A percentile compares a stretch with the other conserved stretches of the same genome.
Conservation (phyloP, 805 yeast genomes). For the Naumovozyma castellii region DNA sequence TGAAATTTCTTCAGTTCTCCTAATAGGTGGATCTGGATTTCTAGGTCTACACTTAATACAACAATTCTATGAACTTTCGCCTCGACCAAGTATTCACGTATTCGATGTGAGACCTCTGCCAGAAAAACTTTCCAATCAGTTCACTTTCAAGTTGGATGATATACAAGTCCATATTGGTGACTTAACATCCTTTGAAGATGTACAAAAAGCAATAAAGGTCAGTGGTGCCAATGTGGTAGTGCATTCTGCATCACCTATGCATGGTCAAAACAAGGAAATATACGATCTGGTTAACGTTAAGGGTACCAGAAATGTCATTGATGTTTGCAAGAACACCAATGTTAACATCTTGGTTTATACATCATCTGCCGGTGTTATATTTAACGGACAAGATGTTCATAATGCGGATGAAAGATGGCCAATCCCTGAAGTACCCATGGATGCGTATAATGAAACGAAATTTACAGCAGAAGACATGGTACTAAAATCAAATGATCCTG, state of each 20-base stretch:
- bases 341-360: conserved; percentile 77
- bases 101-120: conserved; percentile 90
- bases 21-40: conserved; percentile 95
- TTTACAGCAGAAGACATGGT: conserved; percentile 84
- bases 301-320: conserved; percentile 72
- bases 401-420: conserved; percentile 96
- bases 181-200: conserved; percentile 63
- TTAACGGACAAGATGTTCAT: conserved; percentile 84
- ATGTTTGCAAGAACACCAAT: conserved; percentile 40
- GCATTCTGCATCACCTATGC: conserved; percentile 95
- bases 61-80: conserved; percentile 58
- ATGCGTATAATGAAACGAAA: conserved; percentile 91
- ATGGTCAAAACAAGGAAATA: conserved; percentile 71
- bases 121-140: conserved; percentile 54
- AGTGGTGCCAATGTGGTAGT: conserved; percentile 69
- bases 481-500: conserved; percentile 56
- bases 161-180: conserved; percentile 72
- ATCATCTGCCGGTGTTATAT: conserved; percentile 94
- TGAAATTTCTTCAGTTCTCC: conserved; percentile 40
- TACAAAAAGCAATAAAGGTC: conserved; percentile 47
- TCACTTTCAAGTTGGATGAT: conserved; percentile 56
- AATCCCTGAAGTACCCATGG: conserved; percentile 86
- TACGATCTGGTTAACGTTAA: conserved; percentile 84
- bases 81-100: conserved; percentile 69
- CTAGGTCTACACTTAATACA: conserved; percentile 85